Percentiles rank a stretch among this genome's conserved stretches.
Evolutionary conservation across 169 alveolate species (phyloP).

Genomic region (Cryptosporidium ubiquitum): DNA sequence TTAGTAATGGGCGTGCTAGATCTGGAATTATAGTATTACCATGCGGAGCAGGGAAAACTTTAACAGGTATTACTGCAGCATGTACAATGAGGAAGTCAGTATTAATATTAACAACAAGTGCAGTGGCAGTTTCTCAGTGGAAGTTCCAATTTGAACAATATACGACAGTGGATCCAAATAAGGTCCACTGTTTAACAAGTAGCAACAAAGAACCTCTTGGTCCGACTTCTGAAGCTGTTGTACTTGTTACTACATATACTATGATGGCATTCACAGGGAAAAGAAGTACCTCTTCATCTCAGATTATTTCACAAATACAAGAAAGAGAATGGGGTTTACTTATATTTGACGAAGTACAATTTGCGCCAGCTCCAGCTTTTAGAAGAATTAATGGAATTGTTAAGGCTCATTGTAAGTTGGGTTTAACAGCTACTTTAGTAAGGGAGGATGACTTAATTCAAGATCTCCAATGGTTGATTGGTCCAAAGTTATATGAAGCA

Average conservation of each 20-base stretch:
- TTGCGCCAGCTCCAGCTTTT: constrained; percentile 98
- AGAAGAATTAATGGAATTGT: constrained; percentile 88
- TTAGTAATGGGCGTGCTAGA: constrained; percentile 97
- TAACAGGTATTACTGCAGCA: constrained; percentile 99
- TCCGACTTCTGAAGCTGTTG: constrained; percentile 91
- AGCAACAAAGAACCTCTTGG: constrained; percentile 89
- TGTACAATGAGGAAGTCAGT: constrained; percentile 95
- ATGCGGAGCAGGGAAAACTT: constrained; percentile 99
- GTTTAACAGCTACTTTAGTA: constrained; percentile 99
- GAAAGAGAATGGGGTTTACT: constrained; percentile 97
- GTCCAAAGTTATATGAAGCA: constrained; percentile 99
- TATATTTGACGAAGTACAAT: constrained; percentile 98
- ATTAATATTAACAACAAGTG: constrained; percentile 89
- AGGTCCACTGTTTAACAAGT: constrained; percentile 94
- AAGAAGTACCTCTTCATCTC: constrained; percentile 89
- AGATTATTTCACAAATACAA: constrained; percentile 87
- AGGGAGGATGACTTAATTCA: constrained; percentile 97
- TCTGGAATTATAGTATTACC: constrained; percentile 99
- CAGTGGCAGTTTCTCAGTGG: constrained; percentile 95
- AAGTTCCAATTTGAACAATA: constrained; percentile 88
- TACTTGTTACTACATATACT: constrained; percentile 94
- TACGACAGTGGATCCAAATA: constrained; percentile 89
- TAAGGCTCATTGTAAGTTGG: constrained; percentile 95
- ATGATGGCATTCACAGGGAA: constrained; percentile 93
- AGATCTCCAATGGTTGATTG: constrained; percentile 98